phyloP scores from a whole-genome alignment of 2,329 filamentous ascomycete genomes.

The Ophiocordyceps sinensis region DNA sequence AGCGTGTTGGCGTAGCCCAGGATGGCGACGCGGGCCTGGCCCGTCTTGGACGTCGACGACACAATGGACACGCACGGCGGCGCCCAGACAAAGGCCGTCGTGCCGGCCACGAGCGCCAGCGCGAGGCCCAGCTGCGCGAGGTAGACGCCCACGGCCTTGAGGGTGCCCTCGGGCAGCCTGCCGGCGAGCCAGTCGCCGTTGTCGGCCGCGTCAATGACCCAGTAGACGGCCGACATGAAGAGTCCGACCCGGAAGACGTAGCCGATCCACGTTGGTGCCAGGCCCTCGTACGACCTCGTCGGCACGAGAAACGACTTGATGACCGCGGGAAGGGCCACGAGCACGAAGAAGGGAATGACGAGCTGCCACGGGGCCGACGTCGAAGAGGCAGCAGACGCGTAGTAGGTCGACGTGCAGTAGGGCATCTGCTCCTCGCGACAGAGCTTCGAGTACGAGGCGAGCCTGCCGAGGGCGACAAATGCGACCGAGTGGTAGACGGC shows the following conservation, averaged over 20 bases:
- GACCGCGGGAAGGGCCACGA: conserved; percentile 56
- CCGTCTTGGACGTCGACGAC: conserved; percentile 16
- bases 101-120: conserved; percentile 69
- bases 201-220: conserved; percentile 79
- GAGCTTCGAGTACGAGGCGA: conserved; percentile 78
- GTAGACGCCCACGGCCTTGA: conserved; percentile 64
- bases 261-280: conserved; percentile 73
- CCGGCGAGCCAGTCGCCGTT: conserved; percentile 65
- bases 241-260: conserved; percentile 65
- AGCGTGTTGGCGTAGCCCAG: conserved; percentile 89
- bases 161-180: conserved; percentile 34
- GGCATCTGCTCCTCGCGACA: conserved; percentile 99
- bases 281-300: conserved; percentile 78
- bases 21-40: conserved; percentile 52
- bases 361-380: conserved; percentile 89
- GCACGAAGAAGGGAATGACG: conserved; percentile 60
- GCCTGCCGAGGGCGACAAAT: conserved; percentile 64
- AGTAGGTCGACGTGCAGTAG: conserved; percentile 89
- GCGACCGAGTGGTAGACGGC: conserved; percentile 74
- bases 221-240: conserved; percentile 65
- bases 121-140: conserved; percentile 70
- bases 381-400: conserved; percentile 79
- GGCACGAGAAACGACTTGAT: conserved; percentile 66
- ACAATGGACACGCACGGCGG: conserved; percentile 71
- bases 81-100: conserved; percentile 72